phyloP scores from a whole-genome alignment of 495 filamentous ascomycete genomes.

The Neurospora sp. region DNA sequence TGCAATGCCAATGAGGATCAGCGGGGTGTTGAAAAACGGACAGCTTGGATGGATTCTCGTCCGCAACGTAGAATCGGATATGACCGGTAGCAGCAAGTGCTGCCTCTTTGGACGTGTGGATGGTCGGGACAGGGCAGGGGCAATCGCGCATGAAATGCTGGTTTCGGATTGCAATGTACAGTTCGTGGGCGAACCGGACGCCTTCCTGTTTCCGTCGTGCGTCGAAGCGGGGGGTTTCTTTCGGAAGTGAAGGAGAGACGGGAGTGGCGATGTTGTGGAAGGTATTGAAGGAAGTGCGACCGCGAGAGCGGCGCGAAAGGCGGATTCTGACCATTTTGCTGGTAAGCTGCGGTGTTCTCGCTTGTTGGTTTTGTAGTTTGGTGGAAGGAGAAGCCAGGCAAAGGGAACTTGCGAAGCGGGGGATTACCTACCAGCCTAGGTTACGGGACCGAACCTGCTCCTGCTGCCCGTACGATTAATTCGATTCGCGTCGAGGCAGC shows the following conservation, averaged over 20 bases:
- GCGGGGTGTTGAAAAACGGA: conserved; percentile 16
- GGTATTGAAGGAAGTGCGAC: not conserved
- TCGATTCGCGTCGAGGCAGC: not conserved
- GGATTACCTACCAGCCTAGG: not conserved
- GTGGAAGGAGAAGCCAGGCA: not conserved
- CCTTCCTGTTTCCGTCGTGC: conserved; percentile 1
- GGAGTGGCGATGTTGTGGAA: not conserved
- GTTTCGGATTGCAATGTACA: conserved; percentile 19
- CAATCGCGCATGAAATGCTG: conserved; percentile 18
- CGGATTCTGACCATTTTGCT: not conserved
- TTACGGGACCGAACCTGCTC: not conserved
- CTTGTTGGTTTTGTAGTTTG: not conserved
- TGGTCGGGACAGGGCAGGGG: conserved; percentile 12
- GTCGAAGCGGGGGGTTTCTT: not conserved
- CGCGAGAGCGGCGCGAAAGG: not conserved
- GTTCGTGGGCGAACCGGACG: conserved; percentile 12
- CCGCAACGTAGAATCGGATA: conserved; percentile 20
- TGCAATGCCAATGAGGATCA: conserved; percentile 17
- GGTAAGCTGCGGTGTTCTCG: too few relatives aligned
- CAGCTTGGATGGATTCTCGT: conserved; percentile 3
- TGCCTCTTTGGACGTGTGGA: conserved; percentile 13
- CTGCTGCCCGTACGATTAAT: not conserved
- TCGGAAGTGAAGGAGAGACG: not conserved
- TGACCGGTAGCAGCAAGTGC: conserved; percentile 12
- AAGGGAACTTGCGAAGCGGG: not conserved